Evolutionary conservation across 768 basidiomycete genomes (phyloP).

Genomic region (Pilatotrama ljubarskyi): DNA sequence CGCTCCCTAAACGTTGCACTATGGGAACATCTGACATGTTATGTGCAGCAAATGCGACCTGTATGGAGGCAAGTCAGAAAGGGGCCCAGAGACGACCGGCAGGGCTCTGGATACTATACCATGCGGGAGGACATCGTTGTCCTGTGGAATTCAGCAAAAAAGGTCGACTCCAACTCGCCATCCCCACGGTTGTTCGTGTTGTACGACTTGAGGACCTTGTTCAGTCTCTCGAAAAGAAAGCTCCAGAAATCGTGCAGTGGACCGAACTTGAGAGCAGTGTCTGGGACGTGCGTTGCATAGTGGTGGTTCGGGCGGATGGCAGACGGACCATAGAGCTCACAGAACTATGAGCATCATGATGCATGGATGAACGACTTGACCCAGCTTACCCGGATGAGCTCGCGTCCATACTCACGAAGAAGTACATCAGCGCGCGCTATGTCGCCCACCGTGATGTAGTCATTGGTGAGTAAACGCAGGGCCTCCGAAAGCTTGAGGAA

Average conservation of each 20-base stretch:
- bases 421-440: not conserved
- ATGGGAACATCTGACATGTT: not conserved
- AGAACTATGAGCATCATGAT: not conserved
- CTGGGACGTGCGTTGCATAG: slow-evolving; percentile 24
- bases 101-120: too few species aligned
- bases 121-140: not conserved
- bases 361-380: not conserved
- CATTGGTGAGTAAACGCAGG: slow-evolving; percentile 3
- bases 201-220: slow-evolving; percentile 39
- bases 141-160: not conserved
- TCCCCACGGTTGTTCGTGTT: slow-evolving; percentile 35
- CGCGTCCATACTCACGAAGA: not conserved
- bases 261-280: slow-evolving; percentile 29
- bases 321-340: not conserved
- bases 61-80: not conserved
- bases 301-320: slow-evolving; percentile 25
- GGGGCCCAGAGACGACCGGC: not conserved
- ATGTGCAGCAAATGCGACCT: not conserved
- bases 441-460: not conserved
- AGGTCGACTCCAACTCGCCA: slow-evolving; percentile 29
- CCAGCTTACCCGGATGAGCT: not conserved
- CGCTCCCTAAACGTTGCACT: not conserved
- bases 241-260: slow-evolving; percentile 32
- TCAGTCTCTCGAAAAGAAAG: slow-evolving; percentile 31
- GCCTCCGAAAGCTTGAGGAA: slow-evolving; percentile 6